phyloP scores from a whole-genome alignment of 306 rosid species.

The Styphnolobium japonicum region DNA sequence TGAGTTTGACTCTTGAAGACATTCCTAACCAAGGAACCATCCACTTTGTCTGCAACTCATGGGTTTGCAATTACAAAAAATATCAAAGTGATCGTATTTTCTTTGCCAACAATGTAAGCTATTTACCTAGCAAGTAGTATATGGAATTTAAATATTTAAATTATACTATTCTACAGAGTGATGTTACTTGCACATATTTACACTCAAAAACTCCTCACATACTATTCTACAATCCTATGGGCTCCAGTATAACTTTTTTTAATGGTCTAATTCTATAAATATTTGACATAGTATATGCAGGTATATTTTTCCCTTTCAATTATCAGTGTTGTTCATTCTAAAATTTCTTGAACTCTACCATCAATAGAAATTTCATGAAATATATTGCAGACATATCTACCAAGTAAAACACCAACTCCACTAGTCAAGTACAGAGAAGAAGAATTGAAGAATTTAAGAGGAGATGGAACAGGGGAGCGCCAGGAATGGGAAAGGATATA shows the following conservation, averaged over 20 bases:
- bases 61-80: constrained; percentile 47
- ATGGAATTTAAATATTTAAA: too few species aligned
- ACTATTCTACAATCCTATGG: too few species aligned
- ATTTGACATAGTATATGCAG: too few species aligned
- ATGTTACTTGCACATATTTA: too few species aligned
- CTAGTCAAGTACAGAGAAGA: constrained; percentile 38
- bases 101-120: constrained; percentile 56
- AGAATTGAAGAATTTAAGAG: constrained; percentile 53
- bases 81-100: constrained; percentile 49
- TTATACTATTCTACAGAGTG: too few species aligned
- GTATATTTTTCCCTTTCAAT: background rate
- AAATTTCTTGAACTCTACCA: background rate
- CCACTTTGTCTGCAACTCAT: constrained; percentile 65
- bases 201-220: too few species aligned
- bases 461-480: constrained; percentile 55
- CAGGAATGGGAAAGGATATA: constrained; percentile 63
- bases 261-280: too few species aligned
- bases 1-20: constrained; percentile 54
- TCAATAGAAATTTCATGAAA: background rate
- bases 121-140: too few species aligned
- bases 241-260: too few species aligned
- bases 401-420: constrained; percentile 50
- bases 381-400: constrained; percentile 50
- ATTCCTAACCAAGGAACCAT: constrained; percentile 43
- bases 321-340: background rate